Evolutionary conservation across 768 basidiomycete genomes (phyloP).

Genomic region (Naganishia antarctica): DNA sequence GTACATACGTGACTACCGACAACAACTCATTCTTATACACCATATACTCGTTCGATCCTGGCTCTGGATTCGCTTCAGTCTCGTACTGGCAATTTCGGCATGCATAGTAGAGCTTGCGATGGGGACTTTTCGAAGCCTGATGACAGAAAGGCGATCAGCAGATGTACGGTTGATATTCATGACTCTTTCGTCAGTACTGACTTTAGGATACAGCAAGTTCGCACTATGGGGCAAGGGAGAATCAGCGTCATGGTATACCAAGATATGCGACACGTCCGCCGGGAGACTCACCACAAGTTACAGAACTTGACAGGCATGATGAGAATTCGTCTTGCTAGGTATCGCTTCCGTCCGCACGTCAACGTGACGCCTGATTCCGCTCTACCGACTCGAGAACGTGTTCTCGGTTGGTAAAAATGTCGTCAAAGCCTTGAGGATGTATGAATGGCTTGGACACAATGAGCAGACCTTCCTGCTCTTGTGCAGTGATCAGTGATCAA

Average conservation of each 20-base stretch:
- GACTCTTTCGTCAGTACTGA: not conserved
- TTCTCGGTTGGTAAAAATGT: too few relatives aligned
- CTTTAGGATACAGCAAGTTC: conserved; percentile 25
- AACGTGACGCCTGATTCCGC: too few relatives aligned
- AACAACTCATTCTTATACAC: conserved; percentile 91
- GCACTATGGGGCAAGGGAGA: not conserved
- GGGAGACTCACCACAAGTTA: conserved; percentile 12
- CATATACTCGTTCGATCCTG: conserved; percentile 21
- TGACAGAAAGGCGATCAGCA: not conserved
- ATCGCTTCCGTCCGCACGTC: too few relatives aligned
- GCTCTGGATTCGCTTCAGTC: conserved; percentile 13
- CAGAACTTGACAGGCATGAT: conserved; percentile 29
- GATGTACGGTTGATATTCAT: not conserved
- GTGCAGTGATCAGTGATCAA: too few relatives aligned
- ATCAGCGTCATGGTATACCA: not conserved
- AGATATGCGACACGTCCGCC: not conserved
- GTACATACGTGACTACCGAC: conserved; percentile 78
- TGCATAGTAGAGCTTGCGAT: conserved; percentile 22
- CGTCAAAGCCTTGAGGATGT: too few relatives aligned
- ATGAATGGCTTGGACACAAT: too few relatives aligned
- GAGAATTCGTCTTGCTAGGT: too few relatives aligned
- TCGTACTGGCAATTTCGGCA: conserved; percentile 27
- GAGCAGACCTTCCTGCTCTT: too few relatives aligned
- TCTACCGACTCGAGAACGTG: too few relatives aligned
- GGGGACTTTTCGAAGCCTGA: conserved; percentile 4